Evolutionary conservation across 257 asterid genomes (phyloP).

Genomic region (Salvia miltiorrhiza): DNA sequence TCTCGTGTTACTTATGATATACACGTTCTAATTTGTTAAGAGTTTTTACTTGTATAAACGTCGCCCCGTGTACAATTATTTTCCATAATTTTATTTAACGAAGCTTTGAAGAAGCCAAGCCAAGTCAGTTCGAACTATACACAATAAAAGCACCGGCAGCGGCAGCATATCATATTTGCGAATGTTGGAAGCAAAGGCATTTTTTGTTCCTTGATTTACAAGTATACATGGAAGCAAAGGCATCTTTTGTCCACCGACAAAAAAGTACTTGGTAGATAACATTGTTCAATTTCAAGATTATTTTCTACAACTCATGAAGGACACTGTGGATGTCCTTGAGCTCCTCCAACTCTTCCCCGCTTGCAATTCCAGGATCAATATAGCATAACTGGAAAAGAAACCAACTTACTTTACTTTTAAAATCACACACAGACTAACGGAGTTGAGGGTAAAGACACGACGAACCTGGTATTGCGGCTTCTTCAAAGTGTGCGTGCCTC

Average conservation of each 20-base stretch:
- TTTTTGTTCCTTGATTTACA: too few species aligned
- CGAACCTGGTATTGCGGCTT: constrained; percentile 75
- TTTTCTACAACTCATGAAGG: constrained; percentile 47
- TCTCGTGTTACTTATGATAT: background rate
- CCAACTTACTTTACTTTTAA: background rate
- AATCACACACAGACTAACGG: constrained; percentile 3
- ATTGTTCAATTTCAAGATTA: background rate
- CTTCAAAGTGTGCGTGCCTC: constrained; percentile 80
- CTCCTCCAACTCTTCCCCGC: constrained; percentile 61
- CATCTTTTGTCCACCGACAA: too few species aligned
- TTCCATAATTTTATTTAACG: background rate
- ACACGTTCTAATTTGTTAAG: background rate
- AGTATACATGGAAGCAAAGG: too few species aligned
- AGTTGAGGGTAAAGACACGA: constrained; percentile 6
- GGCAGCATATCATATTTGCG: too few species aligned
- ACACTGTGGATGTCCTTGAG: constrained; percentile 60
- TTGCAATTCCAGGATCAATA: constrained; percentile 74
- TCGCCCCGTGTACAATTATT: background rate
- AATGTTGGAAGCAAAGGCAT: too few species aligned
- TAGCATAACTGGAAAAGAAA: constrained; percentile 56
- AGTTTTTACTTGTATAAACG: background rate
- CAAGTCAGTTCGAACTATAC: too few species aligned
- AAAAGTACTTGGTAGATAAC: too few species aligned
- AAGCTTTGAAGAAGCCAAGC: background rate
- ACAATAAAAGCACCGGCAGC: too few species aligned